Evolutionary conservation across 441 rosid genomes (phyloP).

Genomic region (Arabidopsis lyrata): DNA sequence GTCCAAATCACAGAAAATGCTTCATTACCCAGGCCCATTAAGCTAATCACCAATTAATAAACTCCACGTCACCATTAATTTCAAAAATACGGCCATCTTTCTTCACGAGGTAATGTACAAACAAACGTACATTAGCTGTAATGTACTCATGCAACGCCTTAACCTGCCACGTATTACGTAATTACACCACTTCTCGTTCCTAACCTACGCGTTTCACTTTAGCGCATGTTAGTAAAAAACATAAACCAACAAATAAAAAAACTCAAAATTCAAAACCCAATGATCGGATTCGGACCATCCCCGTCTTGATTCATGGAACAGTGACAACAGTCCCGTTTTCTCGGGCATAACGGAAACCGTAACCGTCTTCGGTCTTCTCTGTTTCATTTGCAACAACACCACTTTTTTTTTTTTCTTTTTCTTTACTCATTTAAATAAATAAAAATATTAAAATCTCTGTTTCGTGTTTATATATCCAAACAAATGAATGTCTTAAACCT

Average conservation of each 20-base stretch:
- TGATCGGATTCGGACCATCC: neutral
- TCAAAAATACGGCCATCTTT: conserved; percentile 19
- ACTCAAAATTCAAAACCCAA: neutral
- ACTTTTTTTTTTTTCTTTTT: neutral
- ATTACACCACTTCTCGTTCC: neutral
- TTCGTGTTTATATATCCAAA: conserved; percentile 72
- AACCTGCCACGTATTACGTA: conserved; percentile 36
- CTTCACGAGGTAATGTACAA: conserved; percentile 40
- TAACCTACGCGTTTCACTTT: conserved; percentile 7
- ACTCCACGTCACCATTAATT: conserved; percentile 22
- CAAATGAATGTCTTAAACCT: conserved; percentile 48
- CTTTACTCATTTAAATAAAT: too few relatives aligned
- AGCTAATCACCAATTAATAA: conserved; percentile 21
- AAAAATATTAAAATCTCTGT: conserved; percentile 20
- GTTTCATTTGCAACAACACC: conserved; percentile 33
- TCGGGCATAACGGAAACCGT: conserved; percentile 51
- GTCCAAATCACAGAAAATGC: neutral
- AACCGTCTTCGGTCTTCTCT: conserved; percentile 45
- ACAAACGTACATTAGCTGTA: conserved; percentile 45
- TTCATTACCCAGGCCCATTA: conserved; percentile 23
- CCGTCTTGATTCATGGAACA: conserved; percentile 32
- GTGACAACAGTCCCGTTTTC: conserved; percentile 54
- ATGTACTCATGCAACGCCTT: conserved; percentile 32
- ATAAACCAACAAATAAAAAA: neutral
- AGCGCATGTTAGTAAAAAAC: conserved; percentile 22